phyloP scores from a whole-genome alignment of 768 basidiomycete genomes.

The Mycena vulgaris region DNA sequence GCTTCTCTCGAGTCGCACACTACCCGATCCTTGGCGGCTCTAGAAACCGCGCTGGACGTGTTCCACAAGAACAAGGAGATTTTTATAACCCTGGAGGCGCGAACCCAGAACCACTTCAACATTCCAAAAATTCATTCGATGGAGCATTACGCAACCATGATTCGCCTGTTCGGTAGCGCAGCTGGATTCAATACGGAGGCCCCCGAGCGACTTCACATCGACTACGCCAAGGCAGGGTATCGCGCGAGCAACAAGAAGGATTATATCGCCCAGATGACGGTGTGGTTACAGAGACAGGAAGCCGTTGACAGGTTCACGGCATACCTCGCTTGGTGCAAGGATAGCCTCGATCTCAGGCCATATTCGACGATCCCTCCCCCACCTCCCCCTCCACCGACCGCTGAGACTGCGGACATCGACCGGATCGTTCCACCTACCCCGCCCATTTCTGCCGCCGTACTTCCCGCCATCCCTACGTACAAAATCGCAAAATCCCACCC shows the following conservation, averaged over 20 bases:
- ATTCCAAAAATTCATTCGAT: constrained; percentile 51
- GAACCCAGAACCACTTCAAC: constrained; percentile 44
- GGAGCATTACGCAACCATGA: constrained; percentile 38
- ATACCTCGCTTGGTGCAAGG: constrained; percentile 1
- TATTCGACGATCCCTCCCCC: neutral
- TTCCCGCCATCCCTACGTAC: neutral
- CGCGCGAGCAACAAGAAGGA: neutral
- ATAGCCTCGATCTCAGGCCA: neutral
- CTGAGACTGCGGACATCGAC: neutral
- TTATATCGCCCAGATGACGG: neutral
- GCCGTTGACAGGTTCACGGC: neutral
- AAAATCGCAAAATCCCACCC: neutral
- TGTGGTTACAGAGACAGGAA: neutral
- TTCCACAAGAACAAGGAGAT: constrained; percentile 44
- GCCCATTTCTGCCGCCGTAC: neutral
- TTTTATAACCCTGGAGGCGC: constrained; percentile 38
- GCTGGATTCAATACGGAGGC: constrained; percentile 37
- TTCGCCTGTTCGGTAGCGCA: constrained; percentile 10
- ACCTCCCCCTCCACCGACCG: neutral
- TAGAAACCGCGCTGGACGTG: constrained; percentile 35
- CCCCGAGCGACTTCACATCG: neutral
- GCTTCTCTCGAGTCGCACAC: constrained; percentile 40
- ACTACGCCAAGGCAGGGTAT: neutral
- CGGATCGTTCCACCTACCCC: neutral
- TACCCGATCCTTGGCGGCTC: constrained; percentile 23